These are phyloP conservation scores for Ceratobasidium sp. DNA, from an alignment of 1,284 basidiomycete genomes.

Conservation along the genomic window DNA sequence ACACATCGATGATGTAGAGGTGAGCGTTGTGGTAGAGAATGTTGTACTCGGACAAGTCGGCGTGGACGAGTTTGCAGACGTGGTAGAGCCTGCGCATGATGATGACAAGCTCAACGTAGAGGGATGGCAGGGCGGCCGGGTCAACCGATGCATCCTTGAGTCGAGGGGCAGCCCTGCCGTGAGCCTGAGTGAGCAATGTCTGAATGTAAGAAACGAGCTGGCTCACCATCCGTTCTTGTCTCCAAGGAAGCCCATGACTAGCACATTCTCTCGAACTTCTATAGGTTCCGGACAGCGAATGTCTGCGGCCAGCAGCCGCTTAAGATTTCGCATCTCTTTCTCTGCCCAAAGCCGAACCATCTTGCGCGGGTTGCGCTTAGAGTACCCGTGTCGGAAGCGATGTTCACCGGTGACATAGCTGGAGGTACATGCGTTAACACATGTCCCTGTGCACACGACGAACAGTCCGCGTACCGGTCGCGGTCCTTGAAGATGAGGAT, in stretches of 20 bases:
- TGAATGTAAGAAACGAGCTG: not conserved
- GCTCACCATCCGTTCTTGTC: constrained; percentile 80
- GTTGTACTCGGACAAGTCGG: constrained; percentile 99
- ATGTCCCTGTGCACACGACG: not conserved
- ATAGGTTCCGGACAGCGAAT: constrained; percentile 88
- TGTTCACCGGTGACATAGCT: constrained; percentile 76
- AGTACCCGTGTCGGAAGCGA: constrained; percentile 93
- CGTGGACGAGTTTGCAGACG: constrained; percentile 93
- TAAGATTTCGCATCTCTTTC: constrained; percentile 97
- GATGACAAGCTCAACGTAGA: constrained; percentile 87
- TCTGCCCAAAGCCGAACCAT: constrained; percentile 99
- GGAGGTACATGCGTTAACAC: not conserved
- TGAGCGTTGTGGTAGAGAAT: constrained; percentile 77
- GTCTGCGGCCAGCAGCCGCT: constrained; percentile 82
- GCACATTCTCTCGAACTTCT: constrained; percentile 95
- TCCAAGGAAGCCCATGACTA: constrained; percentile 96
- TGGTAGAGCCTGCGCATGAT: constrained; percentile 88
- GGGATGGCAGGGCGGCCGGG: constrained; percentile 61
- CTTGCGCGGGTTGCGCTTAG: constrained; percentile 93
- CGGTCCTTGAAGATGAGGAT: constrained; percentile 98
- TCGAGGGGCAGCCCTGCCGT: constrained; percentile 82
- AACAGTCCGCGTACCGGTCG: constrained; percentile 88
- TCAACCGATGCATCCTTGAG: constrained; percentile 79
- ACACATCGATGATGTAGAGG: constrained; percentile 97
- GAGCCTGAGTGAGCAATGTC: not conserved